phyloP scores from a whole-genome alignment of 495 filamentous ascomycete species.

The Neurospora tetrasperma region DNA sequence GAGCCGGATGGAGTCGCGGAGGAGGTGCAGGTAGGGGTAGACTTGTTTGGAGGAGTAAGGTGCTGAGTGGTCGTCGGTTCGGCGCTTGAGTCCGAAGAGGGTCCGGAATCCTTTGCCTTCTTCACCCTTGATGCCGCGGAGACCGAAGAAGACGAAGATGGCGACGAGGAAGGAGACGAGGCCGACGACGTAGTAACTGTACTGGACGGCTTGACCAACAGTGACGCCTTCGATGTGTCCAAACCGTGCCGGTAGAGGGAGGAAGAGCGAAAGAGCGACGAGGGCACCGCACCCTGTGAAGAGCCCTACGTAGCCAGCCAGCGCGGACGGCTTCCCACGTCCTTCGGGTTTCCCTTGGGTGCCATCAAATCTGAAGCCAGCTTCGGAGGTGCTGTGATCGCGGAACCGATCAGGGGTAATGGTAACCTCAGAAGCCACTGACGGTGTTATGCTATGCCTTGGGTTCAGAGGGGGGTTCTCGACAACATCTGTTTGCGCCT shows the following conservation, averaged over 20 bases:
- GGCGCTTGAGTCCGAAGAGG: constrained; percentile 32
- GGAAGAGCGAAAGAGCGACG: constrained; percentile 66
- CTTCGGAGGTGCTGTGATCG: constrained; percentile 9
- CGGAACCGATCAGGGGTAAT: constrained; percentile 48
- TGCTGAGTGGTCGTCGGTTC: constrained; percentile 9
- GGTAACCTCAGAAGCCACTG: constrained; percentile 52
- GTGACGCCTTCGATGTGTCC: constrained; percentile 52
- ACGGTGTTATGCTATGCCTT: constrained; percentile 36
- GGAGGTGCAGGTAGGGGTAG: constrained; percentile 38
- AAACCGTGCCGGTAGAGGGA: constrained; percentile 78
- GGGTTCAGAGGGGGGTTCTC: constrained; percentile 12
- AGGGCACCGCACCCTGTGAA: constrained; percentile 90
- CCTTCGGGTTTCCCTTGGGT: not conserved
- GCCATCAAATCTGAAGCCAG: constrained; percentile 3
- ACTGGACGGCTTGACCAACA: constrained; percentile 56
- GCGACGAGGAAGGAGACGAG: constrained; percentile 60
- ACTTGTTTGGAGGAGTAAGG: constrained; percentile 12
- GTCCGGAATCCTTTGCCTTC: constrained; percentile 58
- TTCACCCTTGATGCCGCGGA: constrained; percentile 68
- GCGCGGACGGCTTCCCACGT: constrained; percentile 40
- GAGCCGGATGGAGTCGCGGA: constrained; percentile 58
- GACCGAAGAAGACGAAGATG: constrained; percentile 65
- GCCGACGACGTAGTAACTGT: constrained; percentile 80
- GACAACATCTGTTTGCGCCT: constrained; percentile 8
- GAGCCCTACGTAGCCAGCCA: constrained; percentile 84